Conservation (phyloP, 2,329 filamentous ascomycete species). For the Metarhizium rileyi region DNA sequence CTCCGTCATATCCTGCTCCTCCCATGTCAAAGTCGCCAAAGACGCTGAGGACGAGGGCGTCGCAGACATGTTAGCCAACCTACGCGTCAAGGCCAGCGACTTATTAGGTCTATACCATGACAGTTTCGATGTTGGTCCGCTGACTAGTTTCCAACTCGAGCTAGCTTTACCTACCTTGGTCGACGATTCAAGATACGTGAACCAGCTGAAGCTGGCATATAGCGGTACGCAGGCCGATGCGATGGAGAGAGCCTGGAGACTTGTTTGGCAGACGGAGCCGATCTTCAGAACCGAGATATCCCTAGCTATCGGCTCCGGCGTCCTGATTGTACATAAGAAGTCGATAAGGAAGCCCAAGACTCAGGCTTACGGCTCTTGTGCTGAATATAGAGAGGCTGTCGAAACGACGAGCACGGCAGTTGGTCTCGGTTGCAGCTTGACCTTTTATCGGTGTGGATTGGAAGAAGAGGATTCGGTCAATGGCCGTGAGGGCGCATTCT, state of each 20-base stretch:
- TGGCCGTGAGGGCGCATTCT: background rate
- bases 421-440: background rate
- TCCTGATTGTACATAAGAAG: slow-evolving; percentile 1
- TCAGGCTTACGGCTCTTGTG: background rate
- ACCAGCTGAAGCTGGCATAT: slow-evolving; percentile 5
- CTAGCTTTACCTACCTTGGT: slow-evolving; percentile 2
- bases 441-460: background rate
- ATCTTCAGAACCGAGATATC: slow-evolving; percentile 4
- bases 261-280: slow-evolving; percentile 3
- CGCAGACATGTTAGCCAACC: background rate
- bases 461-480: background rate
- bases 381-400: background rate
- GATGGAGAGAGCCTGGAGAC: slow-evolving; percentile 6
- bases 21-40: background rate
- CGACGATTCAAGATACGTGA: background rate
- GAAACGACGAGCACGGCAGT: background rate
- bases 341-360: background rate
- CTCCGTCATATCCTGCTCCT: background rate
- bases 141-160: slow-evolving; percentile 5
- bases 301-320: slow-evolving; percentile 3
- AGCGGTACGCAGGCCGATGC: background rate
- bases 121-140: slow-evolving; percentile 1
- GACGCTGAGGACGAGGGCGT: too few species aligned
- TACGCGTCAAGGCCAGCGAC: background rate
- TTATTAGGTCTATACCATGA: background rate